Base-by-base conservation (phyloP, 2,329 filamentous ascomycete species). In the Colletotrichum limetticola region DNA sequence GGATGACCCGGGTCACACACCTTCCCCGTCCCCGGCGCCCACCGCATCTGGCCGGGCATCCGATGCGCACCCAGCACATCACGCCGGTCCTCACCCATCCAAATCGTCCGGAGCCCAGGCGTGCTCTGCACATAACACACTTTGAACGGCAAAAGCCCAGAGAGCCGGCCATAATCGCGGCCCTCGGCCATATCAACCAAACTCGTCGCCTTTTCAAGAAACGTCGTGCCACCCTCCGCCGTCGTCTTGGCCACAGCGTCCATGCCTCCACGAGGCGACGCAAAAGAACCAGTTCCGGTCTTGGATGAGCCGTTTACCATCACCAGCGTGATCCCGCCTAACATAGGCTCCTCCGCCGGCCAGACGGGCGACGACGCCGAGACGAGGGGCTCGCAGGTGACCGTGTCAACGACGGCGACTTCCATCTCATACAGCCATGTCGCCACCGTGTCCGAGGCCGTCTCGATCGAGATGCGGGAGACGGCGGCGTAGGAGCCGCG, bases 71-170 rank as follows among this genome's bases (percentile, higher is more conserved):
- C 84, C 3, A 87, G 75, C 5, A 87, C 84, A 57, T 86, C 84
- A 66, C 81, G 79, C 24, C 85, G 79, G 68, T 85, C 81, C 69
- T 85, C 82, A 19, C 85, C 85, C 49, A 87, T 64, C 79, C 82
- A 85, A 11, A 86, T 49, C 22, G 76, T 73, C 49, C 75, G 76
- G 56, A 76, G 78, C 1, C 79, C 81, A 0, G 86, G 85, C 7
- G 82, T 82, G n/a, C 79, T 80, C 24, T 82, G 80, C 24, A 84
- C 65, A 74, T 87, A 87, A 74, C 81, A 84, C 6, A 79, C 78
- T 24, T 83, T 78, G 74, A 86, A 85, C 11, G 85, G 85, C 28
- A 86, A 52, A 60, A 86, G 76, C 6, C 85, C 85, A 32, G 81
- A 84, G 4, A 87, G 79, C 1, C 85, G 81, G 19, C 80, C 74